Evolutionary conservation across 352 stramenopile species (phyloP), one percentile per base, ranked within the genome.

Genomic region (Phytophthora multivora): DNA sequence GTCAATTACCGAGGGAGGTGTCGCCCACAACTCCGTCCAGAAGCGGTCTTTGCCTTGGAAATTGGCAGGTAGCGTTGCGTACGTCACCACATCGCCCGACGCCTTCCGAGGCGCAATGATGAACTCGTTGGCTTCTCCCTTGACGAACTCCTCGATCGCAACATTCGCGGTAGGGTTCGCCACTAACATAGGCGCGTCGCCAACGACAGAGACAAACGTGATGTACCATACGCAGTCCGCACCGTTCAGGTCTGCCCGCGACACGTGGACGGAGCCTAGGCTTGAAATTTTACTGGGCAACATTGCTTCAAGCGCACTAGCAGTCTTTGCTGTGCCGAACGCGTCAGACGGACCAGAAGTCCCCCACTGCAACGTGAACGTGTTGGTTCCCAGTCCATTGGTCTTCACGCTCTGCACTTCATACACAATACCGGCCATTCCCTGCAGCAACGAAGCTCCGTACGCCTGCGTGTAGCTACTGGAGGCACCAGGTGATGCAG

Each of bases 11-110:
- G 77, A 79, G 4, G 88, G 74, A 6, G 83, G 71, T 3, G 88
- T 88, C 7, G 83, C 83, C 91, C 94, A 98, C 11, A 98, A 64
- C 64, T 99, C 97, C 1, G 95, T 98, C 77, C 97, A 99, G 66
- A 99, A 99, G 1, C 92, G 38, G 70, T 99, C 97, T 12, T 81
- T 74, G 4, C 95, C 95, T 66, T 91, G 80, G 55, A 98, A 98
- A 21, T 70, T 84, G 1, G 74, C 42, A 0, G 90, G 80, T 10
- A 86, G 63, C 11, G 79, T 90, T 9, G 80, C 77, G 53, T 99
- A 97, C 23, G 83, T 93, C 7, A 99, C 79, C 3, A 97, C 80
- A 13, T 86, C 75, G 2, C 94, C 93, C 10, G 90, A 97, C 3
- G 90, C 88, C 59, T 97, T 98, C 26, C 96, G 96, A 38, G 97